Percentiles rank a stretch among this genome's conserved stretches.
phyloP scores from a whole-genome alignment of 2,329 filamentous ascomycete genomes.

The Ambrosiella beaveri region DNA sequence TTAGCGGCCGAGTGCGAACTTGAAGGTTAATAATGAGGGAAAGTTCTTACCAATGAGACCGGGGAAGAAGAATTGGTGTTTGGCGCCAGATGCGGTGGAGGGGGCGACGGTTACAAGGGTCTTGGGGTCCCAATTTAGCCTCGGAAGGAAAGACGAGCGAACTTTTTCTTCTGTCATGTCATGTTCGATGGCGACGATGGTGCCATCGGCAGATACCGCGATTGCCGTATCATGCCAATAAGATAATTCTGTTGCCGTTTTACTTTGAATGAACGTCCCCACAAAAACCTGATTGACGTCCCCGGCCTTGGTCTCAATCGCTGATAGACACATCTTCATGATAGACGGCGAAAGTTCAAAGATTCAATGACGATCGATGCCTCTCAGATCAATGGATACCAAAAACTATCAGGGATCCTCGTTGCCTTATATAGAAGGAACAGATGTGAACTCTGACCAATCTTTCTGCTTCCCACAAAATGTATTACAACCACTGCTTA shows the following conservation, averaged over 20 bases:
- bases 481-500: too few species aligned
- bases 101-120: slow-evolving; percentile 21
- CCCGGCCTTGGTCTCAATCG: neutral
- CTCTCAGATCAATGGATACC: too few species aligned
- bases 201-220: slow-evolving; percentile 32
- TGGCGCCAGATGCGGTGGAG: slow-evolving; percentile 15
- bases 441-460: too few species aligned
- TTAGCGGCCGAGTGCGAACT: slow-evolving; percentile 11
- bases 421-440: too few species aligned
- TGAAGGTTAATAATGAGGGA: neutral
- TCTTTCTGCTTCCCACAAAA: too few species aligned
- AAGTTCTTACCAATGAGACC: slow-evolving; percentile 52
- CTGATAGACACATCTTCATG: neutral
- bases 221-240: slow-evolving; percentile 34
- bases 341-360: neutral
- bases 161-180: slow-evolving; percentile 19
- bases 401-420: too few species aligned
- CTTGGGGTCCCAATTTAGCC: slow-evolving; percentile 29
- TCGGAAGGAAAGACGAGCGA: slow-evolving; percentile 21
- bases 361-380: neutral
- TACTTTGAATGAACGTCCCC: slow-evolving; percentile 39
- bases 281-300: slow-evolving; percentile 26
- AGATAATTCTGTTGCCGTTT: slow-evolving; percentile 29
- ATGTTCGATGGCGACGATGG: slow-evolving; percentile 31
- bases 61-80: slow-evolving; percentile 62